Evolutionary conservation across 2,329 filamentous ascomycete genomes (phyloP), one percentile per base, ranked within the genome.

Genomic region (Myriangium duriaei): DNA sequence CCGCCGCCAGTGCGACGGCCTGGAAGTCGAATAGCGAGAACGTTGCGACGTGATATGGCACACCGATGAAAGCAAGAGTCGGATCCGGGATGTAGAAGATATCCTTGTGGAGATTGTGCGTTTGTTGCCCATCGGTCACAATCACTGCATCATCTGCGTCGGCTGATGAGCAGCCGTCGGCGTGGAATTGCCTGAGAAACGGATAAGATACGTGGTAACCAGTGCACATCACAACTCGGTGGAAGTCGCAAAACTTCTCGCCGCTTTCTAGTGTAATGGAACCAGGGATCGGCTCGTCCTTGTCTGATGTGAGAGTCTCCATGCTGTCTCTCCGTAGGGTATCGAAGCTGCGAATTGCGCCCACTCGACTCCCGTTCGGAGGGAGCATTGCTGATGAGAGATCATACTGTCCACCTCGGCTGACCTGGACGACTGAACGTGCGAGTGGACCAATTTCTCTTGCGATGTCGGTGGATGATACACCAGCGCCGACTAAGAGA

Each of bases 11-110:
- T 0, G 67, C 68, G 45, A 77, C 71, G 0, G 75, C 76, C 50
- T 83, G 79, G 46, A 79, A 80, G 42, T 82, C 78, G 43, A 81
- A 82, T 0, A 81, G 60, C 0, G 74, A 74, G 48, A 81, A 83
- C 0, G 78, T 81, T 0, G 76, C 74, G 0, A 72, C 72, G 48
- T 79, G 72, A 48, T 74, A 80, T 0, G 74, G 76, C 0, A 77
- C 70, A 0, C 78, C 78, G 12, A 81, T 28, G 60, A 45, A 24
- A 12, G 37, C 16, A 1, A 82, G 59, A 0, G 72, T 71, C 0
- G 77, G 75, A 42, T 82, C 76, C 0, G 68, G 67, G 30, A 81
- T 80, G 54, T 81, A 82, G 51, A 79, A 82, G 11, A 82, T 75
- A 50, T 83, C 78, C 41, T 73, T 73, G 60, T 81, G 73, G 1